Evolutionary conservation across 257 asterid genomes (phyloP).

Genomic region (Gentiana straminea): DNA sequence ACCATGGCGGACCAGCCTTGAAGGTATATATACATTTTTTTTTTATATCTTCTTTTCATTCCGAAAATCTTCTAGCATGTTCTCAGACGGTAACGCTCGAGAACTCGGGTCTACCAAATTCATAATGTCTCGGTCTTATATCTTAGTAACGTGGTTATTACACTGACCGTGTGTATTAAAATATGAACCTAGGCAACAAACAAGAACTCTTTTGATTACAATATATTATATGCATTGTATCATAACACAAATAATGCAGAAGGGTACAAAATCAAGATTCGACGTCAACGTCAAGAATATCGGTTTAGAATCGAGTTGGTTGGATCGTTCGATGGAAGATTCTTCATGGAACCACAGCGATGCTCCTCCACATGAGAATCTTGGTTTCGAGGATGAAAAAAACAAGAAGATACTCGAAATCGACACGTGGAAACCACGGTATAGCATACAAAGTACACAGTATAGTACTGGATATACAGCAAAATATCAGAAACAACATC

Average conservation of each 20-base stretch:
- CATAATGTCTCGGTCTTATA: too few relatives aligned
- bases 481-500: slow-evolving; percentile 53
- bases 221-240: background rate
- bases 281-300: slow-evolving; percentile 24
- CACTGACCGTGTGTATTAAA: too few relatives aligned
- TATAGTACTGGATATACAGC: slow-evolving; percentile 27
- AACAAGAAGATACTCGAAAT: slow-evolving; percentile 77
- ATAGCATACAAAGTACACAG: slow-evolving; percentile 28
- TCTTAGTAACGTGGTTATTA: too few relatives aligned
- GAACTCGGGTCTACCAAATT: too few relatives aligned
- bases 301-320: slow-evolving; percentile 44
- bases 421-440: slow-evolving; percentile 76
- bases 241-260: slow-evolving; percentile 36
- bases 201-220: too few relatives aligned
- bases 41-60: too few relatives aligned
- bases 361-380: slow-evolving; percentile 6
- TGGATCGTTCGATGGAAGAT: slow-evolving; percentile 83
- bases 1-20: too few relatives aligned
- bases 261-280: slow-evolving; percentile 31
- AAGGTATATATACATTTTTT: too few relatives aligned
- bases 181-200: too few relatives aligned
- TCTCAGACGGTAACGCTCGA: too few relatives aligned
- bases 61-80: too few relatives aligned
- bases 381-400: slow-evolving; percentile 45
- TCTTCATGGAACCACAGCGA: slow-evolving; percentile 29